phyloP scores from a whole-genome alignment of 495 filamentous ascomycete genomes.

The Xylaria grammica region DNA sequence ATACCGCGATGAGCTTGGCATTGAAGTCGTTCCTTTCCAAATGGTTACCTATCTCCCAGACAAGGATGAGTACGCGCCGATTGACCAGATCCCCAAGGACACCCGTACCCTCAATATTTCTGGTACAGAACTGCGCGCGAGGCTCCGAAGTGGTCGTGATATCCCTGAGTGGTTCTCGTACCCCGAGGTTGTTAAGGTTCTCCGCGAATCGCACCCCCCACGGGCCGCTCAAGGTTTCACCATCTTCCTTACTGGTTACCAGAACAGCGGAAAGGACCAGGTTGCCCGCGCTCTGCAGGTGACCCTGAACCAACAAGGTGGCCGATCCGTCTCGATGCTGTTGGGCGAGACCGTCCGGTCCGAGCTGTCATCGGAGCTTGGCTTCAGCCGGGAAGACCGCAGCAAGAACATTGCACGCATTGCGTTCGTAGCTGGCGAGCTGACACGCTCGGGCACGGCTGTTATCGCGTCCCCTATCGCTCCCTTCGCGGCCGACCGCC shows the following conservation, averaged over 20 bases:
- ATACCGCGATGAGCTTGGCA: conserved; percentile 93
- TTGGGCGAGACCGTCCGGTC: conserved; percentile 93
- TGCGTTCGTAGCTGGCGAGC: conserved; percentile 92
- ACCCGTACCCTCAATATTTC: conserved; percentile 94
- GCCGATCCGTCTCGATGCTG: conserved; percentile 89
- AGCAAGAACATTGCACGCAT: conserved; percentile 96
- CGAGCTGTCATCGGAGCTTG: conserved; percentile 93
- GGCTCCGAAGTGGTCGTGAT: conserved; percentile 85
- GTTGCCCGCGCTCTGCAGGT: conserved; percentile 95
- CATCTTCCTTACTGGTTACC: conserved; percentile 95
- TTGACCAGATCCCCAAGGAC: conserved; percentile 84
- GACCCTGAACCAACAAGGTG: conserved; percentile 97
- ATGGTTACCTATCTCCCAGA: conserved; percentile 99
- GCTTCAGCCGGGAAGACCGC: conserved; percentile 92
- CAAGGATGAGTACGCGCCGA: conserved; percentile 91
- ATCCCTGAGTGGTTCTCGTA: conserved; percentile 99
- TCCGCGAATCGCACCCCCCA: conserved; percentile 92
- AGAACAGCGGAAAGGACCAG: conserved; percentile 95
- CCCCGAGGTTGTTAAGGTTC: conserved; percentile 94
- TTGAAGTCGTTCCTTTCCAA: conserved; percentile 98
- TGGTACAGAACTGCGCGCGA: conserved; percentile 90
- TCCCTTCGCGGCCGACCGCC: conserved; percentile 79
- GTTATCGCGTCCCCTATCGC: conserved; percentile 98
- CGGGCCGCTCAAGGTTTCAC: conserved; percentile 93
- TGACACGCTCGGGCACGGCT: conserved; percentile 89